Conservation (phyloP, 371 early-diverging fungal species). For the Mortierella sp. region DNA sequence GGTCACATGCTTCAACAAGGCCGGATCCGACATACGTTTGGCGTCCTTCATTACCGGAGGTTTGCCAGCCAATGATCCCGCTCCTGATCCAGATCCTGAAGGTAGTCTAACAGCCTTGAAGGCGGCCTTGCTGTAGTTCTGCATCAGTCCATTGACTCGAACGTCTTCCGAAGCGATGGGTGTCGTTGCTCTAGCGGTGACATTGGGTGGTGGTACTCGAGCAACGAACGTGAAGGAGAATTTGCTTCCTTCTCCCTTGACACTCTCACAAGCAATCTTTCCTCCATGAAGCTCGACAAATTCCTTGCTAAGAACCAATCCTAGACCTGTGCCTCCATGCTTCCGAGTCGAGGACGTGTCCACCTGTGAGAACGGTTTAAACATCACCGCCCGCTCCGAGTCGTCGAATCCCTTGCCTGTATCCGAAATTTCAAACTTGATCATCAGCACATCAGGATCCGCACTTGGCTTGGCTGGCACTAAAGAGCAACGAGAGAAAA, state of each 20-base stretch:
- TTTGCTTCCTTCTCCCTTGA: slow-evolving; percentile 72
- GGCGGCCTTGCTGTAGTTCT: slow-evolving; percentile 7
- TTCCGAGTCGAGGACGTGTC: slow-evolving; percentile 77
- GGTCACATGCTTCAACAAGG: slow-evolving; percentile 35
- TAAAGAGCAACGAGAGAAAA: slow-evolving; percentile 71
- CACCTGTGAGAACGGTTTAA: slow-evolving; percentile 78
- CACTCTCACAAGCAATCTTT: slow-evolving; percentile 67
- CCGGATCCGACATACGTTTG: slow-evolving; percentile 16
- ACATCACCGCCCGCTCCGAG: slow-evolving; percentile 73
- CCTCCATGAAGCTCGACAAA: slow-evolving; percentile 77
- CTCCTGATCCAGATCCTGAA: background rate
- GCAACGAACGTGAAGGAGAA: slow-evolving; percentile 75
- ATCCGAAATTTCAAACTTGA: slow-evolving; percentile 75
- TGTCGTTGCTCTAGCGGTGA: slow-evolving; percentile 67
- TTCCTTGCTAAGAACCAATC: slow-evolving; percentile 72
- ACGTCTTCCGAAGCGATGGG: slow-evolving; percentile 53
- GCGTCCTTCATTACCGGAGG: slow-evolving; percentile 10
- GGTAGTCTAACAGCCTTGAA: background rate
- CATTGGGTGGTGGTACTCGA: slow-evolving; percentile 62
- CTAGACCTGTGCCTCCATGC: slow-evolving; percentile 77
- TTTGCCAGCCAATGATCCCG: background rate
- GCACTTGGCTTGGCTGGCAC: slow-evolving; percentile 40
- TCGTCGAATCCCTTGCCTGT: slow-evolving; percentile 77
- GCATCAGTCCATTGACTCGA: slow-evolving; percentile 19
- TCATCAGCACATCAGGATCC: slow-evolving; percentile 47